Percentiles rank a stretch among this genome's conserved stretches.
These are phyloP conservation scores for Russula olivacea DNA, from an alignment of 768 basidiomycete genomes.

Conservation along the genomic window DNA sequence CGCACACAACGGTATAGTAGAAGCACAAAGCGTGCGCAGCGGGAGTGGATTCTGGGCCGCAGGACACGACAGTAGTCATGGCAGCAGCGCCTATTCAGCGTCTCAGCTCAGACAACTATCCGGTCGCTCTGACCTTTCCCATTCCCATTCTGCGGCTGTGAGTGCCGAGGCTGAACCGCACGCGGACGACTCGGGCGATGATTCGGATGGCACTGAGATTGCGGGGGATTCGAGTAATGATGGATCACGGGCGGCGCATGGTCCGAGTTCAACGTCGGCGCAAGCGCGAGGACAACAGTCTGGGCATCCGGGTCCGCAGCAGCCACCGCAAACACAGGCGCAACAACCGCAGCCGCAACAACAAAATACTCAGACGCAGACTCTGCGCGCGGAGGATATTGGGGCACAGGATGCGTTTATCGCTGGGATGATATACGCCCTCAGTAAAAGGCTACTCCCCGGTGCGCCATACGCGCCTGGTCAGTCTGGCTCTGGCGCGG, in stretches of 20 bases:
- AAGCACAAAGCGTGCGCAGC: constrained; percentile 47
- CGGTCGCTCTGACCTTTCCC: constrained; percentile 12
- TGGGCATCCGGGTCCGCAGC: background rate
- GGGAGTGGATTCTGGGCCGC: constrained; percentile 78
- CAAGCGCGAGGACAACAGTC: constrained; percentile 2
- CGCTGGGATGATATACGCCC: constrained; percentile 81
- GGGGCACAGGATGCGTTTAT: constrained; percentile 79
- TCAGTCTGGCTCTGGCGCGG: constrained; percentile 28
- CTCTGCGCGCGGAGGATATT: constrained; percentile 55
- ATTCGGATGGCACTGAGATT: constrained; percentile 55
- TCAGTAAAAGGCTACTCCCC: constrained; percentile 65
- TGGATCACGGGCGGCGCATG: constrained; percentile 29
- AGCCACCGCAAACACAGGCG: background rate
- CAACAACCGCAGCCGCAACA: constrained; percentile 1
- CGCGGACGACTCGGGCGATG: constrained; percentile 54
- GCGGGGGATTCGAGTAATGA: constrained; percentile 34
- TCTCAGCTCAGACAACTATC: constrained; percentile 23
- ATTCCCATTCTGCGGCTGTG: background rate
- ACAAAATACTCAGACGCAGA: background rate
- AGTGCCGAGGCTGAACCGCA: constrained; percentile 28
- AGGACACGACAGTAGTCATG: constrained; percentile 42
- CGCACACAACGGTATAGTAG: constrained; percentile 25
- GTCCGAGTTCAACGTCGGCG: background rate
- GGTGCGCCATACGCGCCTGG: constrained; percentile 72
- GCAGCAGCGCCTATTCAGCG: constrained; percentile 49